Base-by-base conservation (phyloP, 805 yeast species). In the Saturnispora saitoi region DNA sequence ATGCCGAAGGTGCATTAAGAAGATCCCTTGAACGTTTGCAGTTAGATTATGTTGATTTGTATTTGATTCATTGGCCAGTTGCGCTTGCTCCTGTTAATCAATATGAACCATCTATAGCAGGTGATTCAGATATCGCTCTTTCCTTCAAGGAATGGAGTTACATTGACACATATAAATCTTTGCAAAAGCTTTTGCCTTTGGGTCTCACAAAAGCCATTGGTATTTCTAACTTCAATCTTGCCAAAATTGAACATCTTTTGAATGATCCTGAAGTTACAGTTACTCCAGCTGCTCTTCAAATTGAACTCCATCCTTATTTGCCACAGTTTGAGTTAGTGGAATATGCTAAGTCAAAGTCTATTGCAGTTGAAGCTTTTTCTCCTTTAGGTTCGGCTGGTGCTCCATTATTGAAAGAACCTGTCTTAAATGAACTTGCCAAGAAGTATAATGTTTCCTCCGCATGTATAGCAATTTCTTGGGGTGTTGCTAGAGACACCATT, bases 231-330 rank as follows among this genome's bases (percentile, higher is more conserved):
- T 83, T 80, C 63, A 75, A 85, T 7, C 64, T 75, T 24, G 70
- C 69, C 48, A 76, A 79, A 56, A 61, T 83, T 52, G 67, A 78
- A 51, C 71, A 66, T 46, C 65, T 87, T 48, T 70, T 84, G 43
- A 64, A 64, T 15, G 68, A 57, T 41, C 73, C 78, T 32, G 71
- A 70, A 39, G 75, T 73, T 46, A 73, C 66, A 29, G 62, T 76
- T 44, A 73, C 71, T 30, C 95, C 95, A 10, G 89, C 78, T 10
- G 78, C 72, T 38, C 79, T 82, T 66, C 95, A 87, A 70, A 72
- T 85, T 51, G 95, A 87, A 69, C 66, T 79, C 34, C 95, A 86
- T 64, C 88, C 90, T 42, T 73, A 73, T 53, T 70, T 83, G 50
- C 86, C 86, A 42, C 91, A 86, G 62, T 70, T 64, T 8, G 81